phyloP scores from a whole-genome alignment of 2,329 filamentous ascomycete species.

The Hymenoscyphus repandus region DNA sequence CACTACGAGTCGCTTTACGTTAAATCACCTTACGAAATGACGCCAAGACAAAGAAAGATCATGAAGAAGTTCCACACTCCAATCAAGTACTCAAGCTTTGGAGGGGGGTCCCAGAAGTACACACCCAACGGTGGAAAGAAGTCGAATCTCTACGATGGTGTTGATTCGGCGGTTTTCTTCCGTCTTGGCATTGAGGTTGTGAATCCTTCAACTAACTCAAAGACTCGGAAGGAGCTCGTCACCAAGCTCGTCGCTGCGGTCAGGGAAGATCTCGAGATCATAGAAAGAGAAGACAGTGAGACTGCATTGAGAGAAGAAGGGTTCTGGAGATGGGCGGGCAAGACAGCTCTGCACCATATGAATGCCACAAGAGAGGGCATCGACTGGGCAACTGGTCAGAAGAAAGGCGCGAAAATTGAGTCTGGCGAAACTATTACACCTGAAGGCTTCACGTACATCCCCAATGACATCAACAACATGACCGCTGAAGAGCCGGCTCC shows the following conservation, averaged over 20 bases:
- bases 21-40: slow-evolving; percentile 17
- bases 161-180: slow-evolving; percentile 26
- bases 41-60: slow-evolving; percentile 24
- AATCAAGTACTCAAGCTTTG: slow-evolving; percentile 13
- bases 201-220: slow-evolving; percentile 17
- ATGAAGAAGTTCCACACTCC: slow-evolving; percentile 17
- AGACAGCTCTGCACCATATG: slow-evolving; percentile 20
- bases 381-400: slow-evolving; percentile 30
- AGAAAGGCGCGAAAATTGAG: slow-evolving; percentile 9
- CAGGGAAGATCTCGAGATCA: slow-evolving; percentile 26
- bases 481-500: neutral
- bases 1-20: slow-evolving; percentile 7
- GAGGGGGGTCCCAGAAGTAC: slow-evolving; percentile 20
- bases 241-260: slow-evolving; percentile 23
- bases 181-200: slow-evolving; percentile 26
- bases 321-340: slow-evolving; percentile 31
- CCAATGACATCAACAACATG: neutral
- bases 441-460: neutral
- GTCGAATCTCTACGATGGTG: slow-evolving; percentile 16
- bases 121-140: slow-evolving; percentile 4
- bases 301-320: slow-evolving; percentile 23
- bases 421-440: neutral
- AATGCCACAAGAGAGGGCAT: slow-evolving; percentile 16
- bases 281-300: slow-evolving; percentile 24
- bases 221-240: slow-evolving; percentile 24